Base-by-base conservation (phyloP, 2,329 filamentous ascomycete genomes). In the Phialophora expanda region DNA sequence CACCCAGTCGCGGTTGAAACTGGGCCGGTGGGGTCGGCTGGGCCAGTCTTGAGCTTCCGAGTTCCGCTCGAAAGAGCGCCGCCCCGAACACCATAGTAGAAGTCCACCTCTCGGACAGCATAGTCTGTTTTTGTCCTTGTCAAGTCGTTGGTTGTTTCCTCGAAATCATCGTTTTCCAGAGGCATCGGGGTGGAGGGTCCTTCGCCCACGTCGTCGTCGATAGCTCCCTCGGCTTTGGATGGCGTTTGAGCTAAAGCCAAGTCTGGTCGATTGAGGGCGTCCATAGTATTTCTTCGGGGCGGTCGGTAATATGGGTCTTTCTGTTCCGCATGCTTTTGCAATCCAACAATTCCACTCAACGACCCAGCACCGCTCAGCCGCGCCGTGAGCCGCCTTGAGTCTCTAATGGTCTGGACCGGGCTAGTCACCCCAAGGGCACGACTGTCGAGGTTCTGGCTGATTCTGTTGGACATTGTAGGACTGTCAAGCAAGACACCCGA, bases 51-150 rank as follows among this genome's bases (percentile, higher is more conserved):
- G 58, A 97, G 83, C 75, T 91, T 94, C 57, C 95, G 86, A 22
- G 91, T 92, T 0, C 90, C 90, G 66, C 92, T 91, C 1, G 92
- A 93, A 12, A 98, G 81, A 0, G 94, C 92, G 22, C 93, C 92
- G 0, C 95, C 95, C 38, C 95, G 88, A 20, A 96, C 90, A 9
- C 93, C 91, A 74, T 99, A 98, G 78, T 98, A 98, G 74, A 97
- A 97, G 76, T 99, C 95, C 0, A 96, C 92, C 77, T 99, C 95
- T 63, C 95, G 89, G 0, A 94, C 95, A 1, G 93, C 90, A 44
- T 73, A 73, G 75, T 99, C 94, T 1, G 90, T 89, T 64, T 79
- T 81, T 70, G 72, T 76, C 69, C 69, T 69, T 1, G 83, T 80
- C 41, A 85, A 82, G 38, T 84, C 76, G 64, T 79, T 76, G 32